A percentile compares a stretch with the other conserved stretches of the same genome.
These are phyloP conservation scores for Malassezia caprae DNA, from an alignment of 1,284 basidiomycete genomes.

Conservation along the genomic window DNA sequence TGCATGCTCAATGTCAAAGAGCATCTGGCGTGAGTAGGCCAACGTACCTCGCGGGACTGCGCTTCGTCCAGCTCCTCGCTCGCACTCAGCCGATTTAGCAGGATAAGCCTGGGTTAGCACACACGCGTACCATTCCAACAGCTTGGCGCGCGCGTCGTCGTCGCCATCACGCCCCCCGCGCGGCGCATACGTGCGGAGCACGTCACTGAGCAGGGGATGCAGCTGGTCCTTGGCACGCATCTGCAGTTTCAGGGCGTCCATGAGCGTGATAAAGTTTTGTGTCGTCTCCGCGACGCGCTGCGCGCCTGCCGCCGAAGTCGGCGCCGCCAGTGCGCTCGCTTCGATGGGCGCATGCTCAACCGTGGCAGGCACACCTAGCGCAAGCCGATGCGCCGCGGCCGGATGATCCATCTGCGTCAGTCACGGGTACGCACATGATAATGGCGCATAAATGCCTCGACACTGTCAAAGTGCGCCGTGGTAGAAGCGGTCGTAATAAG, in stretches of 20 bases:
- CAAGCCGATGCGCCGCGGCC: constrained; percentile 77
- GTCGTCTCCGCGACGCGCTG: constrained; percentile 99
- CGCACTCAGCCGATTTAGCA: constrained; percentile 90
- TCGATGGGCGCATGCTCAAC: constrained; percentile 71
- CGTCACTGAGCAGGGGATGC: constrained; percentile 84
- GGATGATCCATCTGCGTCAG: constrained; percentile 70
- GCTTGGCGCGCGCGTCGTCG: constrained; percentile 84
- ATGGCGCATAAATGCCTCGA: constrained; percentile 68
- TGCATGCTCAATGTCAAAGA: constrained; percentile 92
- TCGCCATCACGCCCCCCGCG: constrained; percentile 58
- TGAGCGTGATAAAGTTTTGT: constrained; percentile 89
- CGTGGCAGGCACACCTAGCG: constrained; percentile 88
- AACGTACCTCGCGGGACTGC: constrained; percentile 73
- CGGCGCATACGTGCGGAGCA: constrained; percentile 62
- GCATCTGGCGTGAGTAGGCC: constrained; percentile 55
- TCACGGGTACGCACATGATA: constrained; percentile 60
- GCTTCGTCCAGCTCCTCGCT: constrained; percentile 93
- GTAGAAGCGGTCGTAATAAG: constrained; percentile 56
- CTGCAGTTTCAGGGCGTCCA: constrained; percentile 89
- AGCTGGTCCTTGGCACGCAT: constrained; percentile 91
- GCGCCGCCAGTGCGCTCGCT: constrained; percentile 44
- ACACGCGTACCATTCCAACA: constrained; percentile 71
- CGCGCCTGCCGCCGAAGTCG: constrained; percentile 59
- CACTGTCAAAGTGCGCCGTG: constrained; percentile 21
- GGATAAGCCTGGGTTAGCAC: constrained; percentile 65